Conservation (phyloP, 495 filamentous ascomycete genomes). For the Lasiosphaeria miniovina region DNA sequence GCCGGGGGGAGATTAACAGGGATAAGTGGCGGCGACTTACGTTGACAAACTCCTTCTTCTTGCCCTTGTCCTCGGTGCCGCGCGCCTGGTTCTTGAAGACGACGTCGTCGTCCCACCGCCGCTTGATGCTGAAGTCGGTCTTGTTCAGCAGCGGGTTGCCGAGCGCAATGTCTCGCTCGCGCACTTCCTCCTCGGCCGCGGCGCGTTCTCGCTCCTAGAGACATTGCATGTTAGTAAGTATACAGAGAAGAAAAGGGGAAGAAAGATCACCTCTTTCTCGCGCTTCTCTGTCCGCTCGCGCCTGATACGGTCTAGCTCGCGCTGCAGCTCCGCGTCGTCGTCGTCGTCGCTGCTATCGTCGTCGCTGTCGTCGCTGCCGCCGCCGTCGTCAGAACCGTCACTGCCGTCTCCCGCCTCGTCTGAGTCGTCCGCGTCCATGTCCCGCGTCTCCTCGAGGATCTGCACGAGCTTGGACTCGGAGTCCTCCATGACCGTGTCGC, state of each 20-base stretch:
- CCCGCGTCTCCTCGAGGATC: conserved; percentile 82
- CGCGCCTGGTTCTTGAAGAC: conserved; percentile 98
- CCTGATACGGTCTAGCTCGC: conserved; percentile 93
- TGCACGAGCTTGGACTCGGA: conserved; percentile 78
- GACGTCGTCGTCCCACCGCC: conserved; percentile 98
- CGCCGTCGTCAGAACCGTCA: conserved; percentile 70
- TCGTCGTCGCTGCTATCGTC: conserved; percentile 59
- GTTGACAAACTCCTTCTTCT: conserved; percentile 96
- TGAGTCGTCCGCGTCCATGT: conserved; percentile 88
- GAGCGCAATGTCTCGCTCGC: conserved; percentile 83
- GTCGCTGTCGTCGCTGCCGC: conserved; percentile 81
- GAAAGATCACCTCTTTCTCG: conserved; percentile 57
- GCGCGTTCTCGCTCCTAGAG: conserved; percentile 65
- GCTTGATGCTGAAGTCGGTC: conserved; percentile 67
- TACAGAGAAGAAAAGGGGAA: no score
- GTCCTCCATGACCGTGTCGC: conserved; percentile 57
- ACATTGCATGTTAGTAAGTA: no score
- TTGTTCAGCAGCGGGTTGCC: conserved; percentile 90
- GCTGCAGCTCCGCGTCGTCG: conserved; percentile 83
- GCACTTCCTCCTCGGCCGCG: conserved; percentile 72
- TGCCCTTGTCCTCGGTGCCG: conserved; percentile 85
- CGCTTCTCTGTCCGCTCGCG: conserved; percentile 81
- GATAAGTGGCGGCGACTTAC: conserved; percentile 42
- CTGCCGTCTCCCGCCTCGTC: conserved; percentile 51
- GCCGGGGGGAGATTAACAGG: background rate